These are phyloP conservation scores for Neopestalotiopsis sp. DNA, from an alignment of 2,329 filamentous ascomycete genomes.

Conservation along the genomic window DNA sequence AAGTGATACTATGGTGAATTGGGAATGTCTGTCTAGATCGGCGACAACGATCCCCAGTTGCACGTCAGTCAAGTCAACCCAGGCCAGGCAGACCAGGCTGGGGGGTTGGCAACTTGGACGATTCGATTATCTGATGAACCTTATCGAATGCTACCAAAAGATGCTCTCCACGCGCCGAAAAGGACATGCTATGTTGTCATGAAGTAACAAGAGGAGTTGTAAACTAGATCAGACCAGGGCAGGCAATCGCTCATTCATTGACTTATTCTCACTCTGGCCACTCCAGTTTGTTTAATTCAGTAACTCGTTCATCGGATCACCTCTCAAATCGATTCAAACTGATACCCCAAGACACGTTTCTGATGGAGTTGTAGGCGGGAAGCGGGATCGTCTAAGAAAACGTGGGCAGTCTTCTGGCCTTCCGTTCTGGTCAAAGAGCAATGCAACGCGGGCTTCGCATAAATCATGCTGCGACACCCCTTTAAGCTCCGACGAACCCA, in stretches of 20 bases:
- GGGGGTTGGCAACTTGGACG: neutral
- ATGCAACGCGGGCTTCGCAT: conserved; percentile 13
- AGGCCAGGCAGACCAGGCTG: neutral
- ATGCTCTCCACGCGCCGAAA: neutral
- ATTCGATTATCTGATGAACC: conserved; percentile 15
- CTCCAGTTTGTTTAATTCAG: no score
- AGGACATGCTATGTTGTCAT: neutral
- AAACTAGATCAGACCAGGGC: no score
- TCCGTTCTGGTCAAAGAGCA: conserved; percentile 17
- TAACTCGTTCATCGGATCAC: no score
- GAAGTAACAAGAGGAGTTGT: neutral
- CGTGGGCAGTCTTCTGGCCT: conserved; percentile 16
- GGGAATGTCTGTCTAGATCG: conserved; percentile 7
- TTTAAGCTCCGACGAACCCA: conserved; percentile 20
- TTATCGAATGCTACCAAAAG: conserved; percentile 15
- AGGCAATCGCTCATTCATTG: neutral
- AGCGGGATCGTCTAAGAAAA: conserved; percentile 11
- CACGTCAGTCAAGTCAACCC: conserved; percentile 1
- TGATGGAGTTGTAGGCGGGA: conserved; percentile 3
- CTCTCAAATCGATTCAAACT: no score
- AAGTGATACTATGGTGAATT: conserved; percentile 5
- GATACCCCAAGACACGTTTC: neutral
- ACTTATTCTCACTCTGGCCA: no score
- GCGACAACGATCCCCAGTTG: neutral
- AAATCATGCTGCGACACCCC: conserved; percentile 18